A percentile compares a stretch with the other conserved stretches of the same genome.
These are phyloP conservation scores for Eimeria necatrix DNA, from an alignment of 169 alveolate species.

Conservation along the genomic window DNA sequence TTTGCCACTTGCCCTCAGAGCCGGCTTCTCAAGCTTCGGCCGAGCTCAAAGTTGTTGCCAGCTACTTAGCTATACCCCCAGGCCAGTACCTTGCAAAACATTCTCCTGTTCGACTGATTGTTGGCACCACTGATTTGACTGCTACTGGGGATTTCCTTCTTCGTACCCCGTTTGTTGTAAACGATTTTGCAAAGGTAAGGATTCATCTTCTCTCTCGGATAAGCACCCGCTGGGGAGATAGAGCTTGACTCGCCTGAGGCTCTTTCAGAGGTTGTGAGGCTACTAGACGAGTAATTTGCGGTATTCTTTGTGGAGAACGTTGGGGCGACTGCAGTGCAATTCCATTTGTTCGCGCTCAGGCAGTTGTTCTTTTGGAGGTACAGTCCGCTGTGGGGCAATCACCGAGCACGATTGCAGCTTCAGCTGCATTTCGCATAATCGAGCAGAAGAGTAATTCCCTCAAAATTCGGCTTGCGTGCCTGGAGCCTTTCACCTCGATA, in stretches of 20 bases:
- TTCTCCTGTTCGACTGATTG: neutral
- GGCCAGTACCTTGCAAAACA: slow-evolving; percentile 53
- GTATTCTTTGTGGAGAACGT: neutral
- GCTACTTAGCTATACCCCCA: slow-evolving; percentile 69
- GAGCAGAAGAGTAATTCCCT: neutral
- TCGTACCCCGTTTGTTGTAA: slow-evolving; percentile 10
- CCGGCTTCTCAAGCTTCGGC: slow-evolving; percentile 44
- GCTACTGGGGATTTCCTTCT: neutral
- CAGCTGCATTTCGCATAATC: neutral
- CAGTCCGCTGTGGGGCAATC: slow-evolving; percentile 46
- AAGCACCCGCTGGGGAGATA: neutral
- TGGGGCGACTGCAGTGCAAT: neutral
- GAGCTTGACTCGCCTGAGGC: too few species aligned
- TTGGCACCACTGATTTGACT: neutral
- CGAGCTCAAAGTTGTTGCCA: slow-evolving; percentile 54
- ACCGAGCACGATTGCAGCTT: slow-evolving; percentile 10
- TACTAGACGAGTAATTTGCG: neutral
- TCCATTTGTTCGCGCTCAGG: slow-evolving; percentile 20
- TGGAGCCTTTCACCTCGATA: slow-evolving; percentile 21
- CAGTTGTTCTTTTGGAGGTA: slow-evolving; percentile 49
- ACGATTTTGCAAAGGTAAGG: slow-evolving; percentile 32
- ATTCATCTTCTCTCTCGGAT: neutral
- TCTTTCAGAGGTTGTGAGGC: neutral
- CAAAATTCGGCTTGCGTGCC: slow-evolving; percentile 12
- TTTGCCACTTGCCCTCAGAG: slow-evolving; percentile 13